phyloP scores from a whole-genome alignment of 23 red algal species.

The Gracilariopsis chorda region DNA sequence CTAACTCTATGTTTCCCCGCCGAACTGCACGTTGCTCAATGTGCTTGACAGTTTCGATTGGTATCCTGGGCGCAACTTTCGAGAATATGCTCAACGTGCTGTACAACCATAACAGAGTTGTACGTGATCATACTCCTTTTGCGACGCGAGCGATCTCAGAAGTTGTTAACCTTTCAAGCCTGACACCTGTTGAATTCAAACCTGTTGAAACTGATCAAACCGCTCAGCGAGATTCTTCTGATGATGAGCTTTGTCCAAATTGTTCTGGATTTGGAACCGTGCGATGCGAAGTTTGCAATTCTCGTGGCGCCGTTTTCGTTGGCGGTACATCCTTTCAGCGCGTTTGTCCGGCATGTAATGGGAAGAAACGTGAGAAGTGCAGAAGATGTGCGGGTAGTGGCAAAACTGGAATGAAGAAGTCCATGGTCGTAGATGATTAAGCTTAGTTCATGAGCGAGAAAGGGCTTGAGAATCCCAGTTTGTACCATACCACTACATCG shows the following conservation, averaged over 20 bases:
- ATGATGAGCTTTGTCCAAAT: conserved; percentile 27
- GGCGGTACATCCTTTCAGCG: not conserved
- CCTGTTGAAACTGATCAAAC: too few species aligned
- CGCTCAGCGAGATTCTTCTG: not conserved
- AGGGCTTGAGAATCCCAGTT: too few species aligned
- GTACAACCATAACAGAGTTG: not conserved
- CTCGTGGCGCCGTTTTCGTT: conserved; percentile 19
- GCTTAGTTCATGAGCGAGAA: too few species aligned
- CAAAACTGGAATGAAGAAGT: conserved; percentile 42
- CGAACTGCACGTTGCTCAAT: not conserved
- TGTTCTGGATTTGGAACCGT: conserved; percentile 36
- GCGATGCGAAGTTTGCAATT: conserved; percentile 34
- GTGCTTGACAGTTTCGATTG: not conserved
- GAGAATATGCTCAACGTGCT: conserved; percentile 43
- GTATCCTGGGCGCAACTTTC: conserved; percentile 38
- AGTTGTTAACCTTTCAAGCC: too few species aligned
- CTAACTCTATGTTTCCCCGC: not conserved
- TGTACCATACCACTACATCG: too few species aligned
- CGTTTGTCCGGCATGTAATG: conserved; percentile 24
- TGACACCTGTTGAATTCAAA: too few species aligned
- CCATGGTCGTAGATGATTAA: too few species aligned
- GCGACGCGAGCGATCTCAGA: too few species aligned
- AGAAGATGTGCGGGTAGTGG: conserved; percentile 29
- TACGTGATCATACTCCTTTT: not conserved
- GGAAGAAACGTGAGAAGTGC: conserved; percentile 22